Base-by-base conservation (phyloP, 352 stramenopile genomes). In the Pythium oligandrum region DNA sequence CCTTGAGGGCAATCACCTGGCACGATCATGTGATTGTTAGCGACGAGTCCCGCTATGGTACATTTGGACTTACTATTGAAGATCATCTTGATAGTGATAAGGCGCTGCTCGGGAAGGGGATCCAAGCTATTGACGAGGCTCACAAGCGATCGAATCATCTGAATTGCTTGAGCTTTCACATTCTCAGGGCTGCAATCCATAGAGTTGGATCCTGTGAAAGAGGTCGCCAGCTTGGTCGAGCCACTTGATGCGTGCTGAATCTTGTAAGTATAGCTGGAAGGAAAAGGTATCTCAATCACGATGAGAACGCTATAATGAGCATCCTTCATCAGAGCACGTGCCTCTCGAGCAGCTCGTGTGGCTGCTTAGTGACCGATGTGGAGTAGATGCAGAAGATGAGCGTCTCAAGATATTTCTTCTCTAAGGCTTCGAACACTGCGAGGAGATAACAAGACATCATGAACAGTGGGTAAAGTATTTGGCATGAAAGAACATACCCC, bases 81-180 rank as follows among this genome's bases (percentile, higher is more conserved):
- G 30, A 48, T 48, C 1, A 78, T 31, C 47, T 75, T 78, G 61
- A 78, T 78, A 10, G 69, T 78, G 47, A 78, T 61, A 26, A 74
- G 46, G 0, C 69, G 65, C 46, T 65, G 72, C 9, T 39, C 42
- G 33, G 69, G 69, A 9, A 78, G 50, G 6, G 69, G 64, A 34
- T 75, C 63, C 0, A 78, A 48, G 32, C 65, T 70, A 51, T 74
- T 78, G 7, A 63, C 70, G 52, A 75, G 74, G 48, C 63, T 74
- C 3, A 78, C 63, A 51, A 78, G 66, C 26, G 66, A 73, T 17
- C 69, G 65, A 46, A 78, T 74, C 34, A 78, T 60, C 50, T 74
- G 65, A 50, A 78, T 71, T 10, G 65, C 56, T 58, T 78, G 69
- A 7, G 47, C 42, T 46, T 78, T 78, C 11, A 78, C 65, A 11